These are phyloP conservation scores for Scheffersomyces insectosa DNA, from an alignment of 1,139 yeast genomes.

Conservation along the genomic window DNA sequence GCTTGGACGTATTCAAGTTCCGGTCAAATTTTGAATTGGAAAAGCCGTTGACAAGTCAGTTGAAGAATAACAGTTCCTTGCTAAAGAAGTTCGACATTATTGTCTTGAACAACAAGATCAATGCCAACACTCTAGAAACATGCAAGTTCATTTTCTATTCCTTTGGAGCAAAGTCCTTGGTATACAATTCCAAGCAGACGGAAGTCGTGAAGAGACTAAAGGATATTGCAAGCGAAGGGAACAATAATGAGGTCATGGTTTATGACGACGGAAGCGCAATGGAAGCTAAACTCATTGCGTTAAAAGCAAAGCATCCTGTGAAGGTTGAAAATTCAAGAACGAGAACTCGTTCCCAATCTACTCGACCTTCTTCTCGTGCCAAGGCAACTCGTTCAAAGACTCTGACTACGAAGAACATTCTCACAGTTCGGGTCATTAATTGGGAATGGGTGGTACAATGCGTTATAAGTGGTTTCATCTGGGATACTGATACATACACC, in stretches of 20 bases:
- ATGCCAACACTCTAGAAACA: slow-evolving; percentile 30
- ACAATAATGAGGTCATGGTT: slow-evolving; percentile 15
- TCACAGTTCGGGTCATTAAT: slow-evolving; percentile 33
- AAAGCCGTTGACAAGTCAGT: slow-evolving; percentile 32
- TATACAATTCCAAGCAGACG: slow-evolving; percentile 10
- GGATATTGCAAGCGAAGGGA: slow-evolving; percentile 2
- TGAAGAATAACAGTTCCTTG: slow-evolving; percentile 36
- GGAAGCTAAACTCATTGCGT: slow-evolving; percentile 2
- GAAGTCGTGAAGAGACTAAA: slow-evolving; percentile 8
- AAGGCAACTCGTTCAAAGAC: not conserved
- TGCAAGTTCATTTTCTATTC: slow-evolving; percentile 48
- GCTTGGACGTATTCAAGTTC: slow-evolving; percentile 45
- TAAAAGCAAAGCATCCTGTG: not conserved
- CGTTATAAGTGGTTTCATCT: slow-evolving; percentile 48
- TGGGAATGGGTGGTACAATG: slow-evolving; percentile 84
- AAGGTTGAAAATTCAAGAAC: not conserved
- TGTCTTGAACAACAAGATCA: slow-evolving; percentile 23
- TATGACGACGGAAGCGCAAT: slow-evolving; percentile 24
- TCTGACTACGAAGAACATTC: slow-evolving; percentile 3
- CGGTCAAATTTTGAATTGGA: slow-evolving; percentile 26
- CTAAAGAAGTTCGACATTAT: slow-evolving; percentile 33
- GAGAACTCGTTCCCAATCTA: not conserved
- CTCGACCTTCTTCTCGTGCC: not conserved
- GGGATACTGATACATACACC: not conserved
- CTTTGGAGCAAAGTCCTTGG: slow-evolving; percentile 41